Evolutionary conservation across 805 yeast genomes (phyloP), one percentile per base, ranked within the genome.

Genomic region (Starmerella scarabaei): DNA sequence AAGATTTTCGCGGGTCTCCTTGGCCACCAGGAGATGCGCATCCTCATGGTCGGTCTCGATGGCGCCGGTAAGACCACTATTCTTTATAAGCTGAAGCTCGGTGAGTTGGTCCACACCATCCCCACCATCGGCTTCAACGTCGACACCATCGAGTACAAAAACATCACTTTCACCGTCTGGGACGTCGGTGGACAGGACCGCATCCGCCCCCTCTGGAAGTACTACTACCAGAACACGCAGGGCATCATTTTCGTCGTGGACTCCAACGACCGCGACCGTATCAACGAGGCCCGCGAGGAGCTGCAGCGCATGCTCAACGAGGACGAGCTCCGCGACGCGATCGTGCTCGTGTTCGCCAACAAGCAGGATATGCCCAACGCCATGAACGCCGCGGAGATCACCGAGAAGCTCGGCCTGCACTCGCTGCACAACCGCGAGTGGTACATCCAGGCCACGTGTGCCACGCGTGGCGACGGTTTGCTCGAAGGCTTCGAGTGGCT

Each of bases 111-210:
- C 59, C 84, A 94, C 57, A 85, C 95, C 37, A 85, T 84, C 60
- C 95, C 95, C 66, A 85, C 95, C 53, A 84, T 85, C 65, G 95
- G 96, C 59, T 85, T 85, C 77, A 85, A 85, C 65, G 96, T 85
- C 55, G 96, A 85, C 69, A 85, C 95, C 47, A 94, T 85, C 58
- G 94, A 85, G 71, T 84, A 85, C 73, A 85, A 85, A 71, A 85
- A 85, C 77, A 83, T 85, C 65, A 80, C 93, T 33, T 85, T 85
- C 70, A 84, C 94, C 45, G 95, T 85, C 51, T 85, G 96, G 97
- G 97, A 88, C 75, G 95, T 86, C 56, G 97, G 97, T 80, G 97
- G 97, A 75, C 97, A 88, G 72, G 95, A 85, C 67, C 86, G 86
- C 70, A 88, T 88, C 61, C 82, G 97, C 71, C 95, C 97, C 45